Evolutionary conservation across 495 filamentous ascomycete genomes (phyloP).

Genomic region (Aspergillus funiculosus): DNA sequence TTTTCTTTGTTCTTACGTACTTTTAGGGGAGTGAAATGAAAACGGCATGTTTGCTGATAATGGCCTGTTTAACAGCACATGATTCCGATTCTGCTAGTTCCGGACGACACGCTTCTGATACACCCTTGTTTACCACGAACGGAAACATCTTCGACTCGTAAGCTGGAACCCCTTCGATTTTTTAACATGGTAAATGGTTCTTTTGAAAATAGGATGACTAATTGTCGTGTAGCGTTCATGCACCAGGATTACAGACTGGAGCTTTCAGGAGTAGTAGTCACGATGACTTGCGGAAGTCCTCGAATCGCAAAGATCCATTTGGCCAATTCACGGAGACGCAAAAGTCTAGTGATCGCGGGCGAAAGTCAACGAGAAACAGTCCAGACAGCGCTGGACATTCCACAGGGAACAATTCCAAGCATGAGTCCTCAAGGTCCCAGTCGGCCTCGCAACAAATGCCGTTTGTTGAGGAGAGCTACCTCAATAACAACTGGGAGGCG

Average conservation of each 20-base stretch:
- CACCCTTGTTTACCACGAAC: conserved; percentile 15
- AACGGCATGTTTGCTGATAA: background rate
- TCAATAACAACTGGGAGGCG: conserved; percentile 59
- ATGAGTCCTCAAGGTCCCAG: conserved; percentile 16
- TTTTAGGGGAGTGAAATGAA: background rate
- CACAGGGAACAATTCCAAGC: conserved; percentile 12
- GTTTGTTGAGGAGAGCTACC: conserved; percentile 49
- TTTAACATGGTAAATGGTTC: background rate
- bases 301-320: conserved; percentile 46
- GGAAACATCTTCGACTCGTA: conserved; percentile 21
- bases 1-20: conserved; percentile 11
- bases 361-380: conserved; percentile 20
- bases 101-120: conserved; percentile 19
- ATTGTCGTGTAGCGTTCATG: background rate
- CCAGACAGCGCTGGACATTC: conserved; percentile 14
- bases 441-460: conserved; percentile 26
- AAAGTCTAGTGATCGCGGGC: conserved; percentile 31
- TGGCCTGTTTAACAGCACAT: conserved; percentile 28
- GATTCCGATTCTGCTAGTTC: conserved; percentile 36
- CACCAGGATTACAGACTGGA: conserved; percentile 14
- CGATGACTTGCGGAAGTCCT: conserved; percentile 70
- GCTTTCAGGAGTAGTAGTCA: conserved; percentile 50
- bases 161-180: conserved; percentile 1
- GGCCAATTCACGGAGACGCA: conserved; percentile 46
- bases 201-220: background rate